Evolutionary conservation across 768 basidiomycete genomes (phyloP), one percentile per base, ranked within the genome.

Genomic region (Tulasnella sp.): DNA sequence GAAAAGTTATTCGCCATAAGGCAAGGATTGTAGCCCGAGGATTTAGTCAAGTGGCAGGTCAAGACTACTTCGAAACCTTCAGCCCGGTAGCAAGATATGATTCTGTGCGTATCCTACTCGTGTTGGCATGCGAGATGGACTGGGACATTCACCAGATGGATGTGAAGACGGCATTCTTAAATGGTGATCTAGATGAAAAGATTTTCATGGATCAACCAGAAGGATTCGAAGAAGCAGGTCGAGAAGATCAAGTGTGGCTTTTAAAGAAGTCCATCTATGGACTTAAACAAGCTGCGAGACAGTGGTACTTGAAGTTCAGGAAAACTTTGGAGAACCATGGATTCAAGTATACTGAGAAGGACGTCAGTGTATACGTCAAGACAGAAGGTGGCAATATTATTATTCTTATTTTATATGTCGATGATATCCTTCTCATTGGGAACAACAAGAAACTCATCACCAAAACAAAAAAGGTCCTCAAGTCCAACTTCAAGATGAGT

Each of bases 231-330:
- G 41, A 13, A 12, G 15, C 41, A 12, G 41, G 41, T 10, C 15
- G 24, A 20, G 7, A 7, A 15, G 25, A 27, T 37, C 12, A 48
- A 56, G 56, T 66, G 15, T 57, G 59, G 3, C 24, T 7, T 4
- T 48, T 67, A 1, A 50, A 47, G 32, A 31, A 59, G 47, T 58
- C 61, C 1, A 49, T 70, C 0, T 71, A 70, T 16, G 64, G 63
- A 59, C 61, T 70, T 57, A 67, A 68, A 39, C 66, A 70, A 44
- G 57, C 57, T 6, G 62, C 64, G 0, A 32, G 58, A 1, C 47
- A 62, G 4, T 72, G 67, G 65, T n/a, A n/a, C n/a, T n/a, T n/a
- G n/a, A n/a, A n/a, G n/a, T n/a, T n/a, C n/a, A n/a, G n/a, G n/a
- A n/a, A n/a, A n/a, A n/a, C n/a, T n/a, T n/a, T n/a, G n/a, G n/a